Base-by-base conservation (phyloP, 2,329 filamentous ascomycete genomes). In the Zymoseptoria tritici region DNA sequence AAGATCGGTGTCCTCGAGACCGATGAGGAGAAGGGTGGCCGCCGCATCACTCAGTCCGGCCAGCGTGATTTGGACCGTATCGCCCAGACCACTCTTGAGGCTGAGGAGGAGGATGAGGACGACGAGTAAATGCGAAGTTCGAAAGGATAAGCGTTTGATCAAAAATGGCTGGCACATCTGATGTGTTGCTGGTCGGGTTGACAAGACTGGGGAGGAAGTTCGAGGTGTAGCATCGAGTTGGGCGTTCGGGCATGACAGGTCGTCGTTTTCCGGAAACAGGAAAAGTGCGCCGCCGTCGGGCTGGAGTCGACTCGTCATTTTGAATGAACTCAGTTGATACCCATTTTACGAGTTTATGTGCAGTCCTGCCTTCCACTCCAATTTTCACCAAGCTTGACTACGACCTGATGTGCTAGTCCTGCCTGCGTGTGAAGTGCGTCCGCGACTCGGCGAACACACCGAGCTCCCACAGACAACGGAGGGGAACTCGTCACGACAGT, bases 1-100 rank as follows among this genome's bases (percentile, higher is more conserved):
- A 97, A 97, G 89, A 97, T 99, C 74, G 92, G 93, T 79, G 92
- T 99, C 72, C 83, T 99, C 66, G 94, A 99, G 88, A 83, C 89
- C 76, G 93, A 97, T 74, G 93, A 97, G 85, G 93, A 97, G 71
- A 96, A 96, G 86, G 94, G 94, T 80, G 94, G 94, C 76, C 90
- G 94, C 77, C 88, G 94, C 79, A 97, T 99, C 82, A 97, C 94
- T 74, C 91, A 97, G 85, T 86, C 87, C 75, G 94, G 94, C 77
- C 92, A 97, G 87, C 90, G 94, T 85, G 94, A 99, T 89, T 85
- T 99, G 85, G 94, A 97, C 85, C 93, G 79, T 69, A 80, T 80
- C 67, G 78, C 78, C 60, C 76, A 79, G 74, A 79, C 77, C 67
- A 79, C 78, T 52, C 73, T 80, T 67, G 78, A 80, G 75, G 74